These are phyloP conservation scores for Dillenia turbinata DNA, from an alignment of 164 flowering plant genomes.

Conservation along the genomic window DNA sequence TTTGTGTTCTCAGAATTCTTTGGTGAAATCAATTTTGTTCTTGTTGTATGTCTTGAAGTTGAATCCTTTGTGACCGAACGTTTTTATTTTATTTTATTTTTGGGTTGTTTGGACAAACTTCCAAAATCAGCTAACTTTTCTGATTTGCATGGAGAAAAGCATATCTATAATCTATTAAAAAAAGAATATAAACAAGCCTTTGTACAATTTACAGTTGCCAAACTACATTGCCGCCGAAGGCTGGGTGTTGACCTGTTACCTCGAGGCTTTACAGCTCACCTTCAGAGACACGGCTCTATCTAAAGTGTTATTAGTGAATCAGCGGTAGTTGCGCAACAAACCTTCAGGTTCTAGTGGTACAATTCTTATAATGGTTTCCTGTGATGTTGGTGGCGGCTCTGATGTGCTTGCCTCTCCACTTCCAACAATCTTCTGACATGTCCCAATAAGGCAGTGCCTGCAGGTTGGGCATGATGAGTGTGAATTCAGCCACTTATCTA, in stretches of 20 bases:
- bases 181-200: not conserved
- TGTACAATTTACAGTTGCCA: not conserved
- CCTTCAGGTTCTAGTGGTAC: slow-evolving; percentile 65
- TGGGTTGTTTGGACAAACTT: no score
- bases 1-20: no score
- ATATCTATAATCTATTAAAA: not conserved
- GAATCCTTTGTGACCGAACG: no score
- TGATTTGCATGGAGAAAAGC: no score
- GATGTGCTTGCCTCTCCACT: slow-evolving; percentile 27
- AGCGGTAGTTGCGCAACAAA: slow-evolving; percentile 37
- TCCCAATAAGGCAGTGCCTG: slow-evolving; percentile 55
- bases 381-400: slow-evolving; percentile 15
- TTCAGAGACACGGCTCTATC: not conserved
- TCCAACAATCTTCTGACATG: slow-evolving; percentile 53
- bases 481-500: slow-evolving; percentile 74
- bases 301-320: slow-evolving; percentile 8
- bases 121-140: no score
- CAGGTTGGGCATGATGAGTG: slow-evolving; percentile 94
- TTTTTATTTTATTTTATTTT: no score
- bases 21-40: no score
- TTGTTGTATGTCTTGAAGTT: no score
- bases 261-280: not conserved
- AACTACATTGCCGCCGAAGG: not conserved
- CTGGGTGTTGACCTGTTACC: not conserved
- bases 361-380: slow-evolving; percentile 27